These are phyloP conservation scores for Colletotrichum orbiculare DNA, from an alignment of 2,329 filamentous ascomycete species.

Conservation along the genomic window DNA sequence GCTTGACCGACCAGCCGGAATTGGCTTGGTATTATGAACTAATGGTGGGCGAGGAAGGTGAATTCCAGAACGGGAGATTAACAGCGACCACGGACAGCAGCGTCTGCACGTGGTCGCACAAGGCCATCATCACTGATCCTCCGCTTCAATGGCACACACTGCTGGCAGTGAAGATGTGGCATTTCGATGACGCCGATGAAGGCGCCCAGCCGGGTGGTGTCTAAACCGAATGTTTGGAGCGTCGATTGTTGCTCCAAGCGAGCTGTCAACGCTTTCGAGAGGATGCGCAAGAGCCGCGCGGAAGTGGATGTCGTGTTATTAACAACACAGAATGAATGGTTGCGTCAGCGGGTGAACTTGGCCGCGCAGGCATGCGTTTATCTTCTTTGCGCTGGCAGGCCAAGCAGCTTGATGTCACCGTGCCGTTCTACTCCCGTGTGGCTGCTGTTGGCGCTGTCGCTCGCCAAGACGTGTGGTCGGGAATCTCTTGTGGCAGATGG, in stretches of 20 bases:
- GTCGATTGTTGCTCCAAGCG: neutral
- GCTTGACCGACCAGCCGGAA: slow-evolving; percentile 16
- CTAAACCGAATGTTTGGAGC: neutral
- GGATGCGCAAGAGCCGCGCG: slow-evolving; percentile 21
- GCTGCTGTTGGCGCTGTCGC: slow-evolving; percentile 20
- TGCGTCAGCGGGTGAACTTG: slow-evolving; percentile 28
- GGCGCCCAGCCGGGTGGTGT: slow-evolving; percentile 26
- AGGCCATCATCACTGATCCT: slow-evolving; percentile 10
- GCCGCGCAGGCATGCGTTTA: slow-evolving; percentile 1
- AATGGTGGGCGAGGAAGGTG: slow-evolving; percentile 11
- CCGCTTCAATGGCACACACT: slow-evolving; percentile 5
- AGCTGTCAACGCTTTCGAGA: slow-evolving; percentile 22
- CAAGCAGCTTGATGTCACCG: slow-evolving; percentile 32
- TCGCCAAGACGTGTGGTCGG: slow-evolving; percentile 8
- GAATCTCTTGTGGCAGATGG: neutral
- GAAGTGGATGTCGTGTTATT: slow-evolving; percentile 8
- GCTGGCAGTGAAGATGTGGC: slow-evolving; percentile 1
- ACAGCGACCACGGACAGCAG: slow-evolving; percentile 4
- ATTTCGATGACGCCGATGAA: slow-evolving; percentile 28
- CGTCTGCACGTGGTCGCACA: slow-evolving; percentile 4
- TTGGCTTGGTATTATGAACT: slow-evolving; percentile 19
- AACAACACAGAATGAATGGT: neutral
- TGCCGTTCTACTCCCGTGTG: slow-evolving; percentile 8
- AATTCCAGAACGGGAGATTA: slow-evolving; percentile 30
- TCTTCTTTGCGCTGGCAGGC: slow-evolving; percentile 9